Base-by-base conservation (phyloP, 768 basidiomycete genomes). In the Lanmaoa pseudosensibilis region DNA sequence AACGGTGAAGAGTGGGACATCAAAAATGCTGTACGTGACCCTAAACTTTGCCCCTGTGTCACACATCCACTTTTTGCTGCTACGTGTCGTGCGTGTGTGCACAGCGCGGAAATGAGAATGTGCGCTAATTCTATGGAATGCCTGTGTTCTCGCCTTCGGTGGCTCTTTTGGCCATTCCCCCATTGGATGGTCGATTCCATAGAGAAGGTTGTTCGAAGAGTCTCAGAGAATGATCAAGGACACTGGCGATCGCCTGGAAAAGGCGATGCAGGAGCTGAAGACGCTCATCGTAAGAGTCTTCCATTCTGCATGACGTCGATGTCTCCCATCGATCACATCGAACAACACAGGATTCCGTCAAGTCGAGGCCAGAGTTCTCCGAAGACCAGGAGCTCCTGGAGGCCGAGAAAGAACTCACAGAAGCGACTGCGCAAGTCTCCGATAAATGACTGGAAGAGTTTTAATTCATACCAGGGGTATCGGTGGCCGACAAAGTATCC, bases 191-290 rank as follows among this genome's bases (percentile, higher is more conserved):
- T 44, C 11, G 50, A 13, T 59, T 46, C 50, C 44, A 54, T 56
- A 92, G 90, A 77, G 70, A 52, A 82, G 79, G 65, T 76, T 92
- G 75, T 73, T 86, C 47, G 85, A 89, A 54, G 92, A 95, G 76
- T 86, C 87, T 41, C 75, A 83, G 58, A 91, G 84, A 78, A 92
- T 95, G 92, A 81, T 93, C 56, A 73, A 73, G 49, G 90, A 93
- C 67, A 80, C 86, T 21, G 74, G 76, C 53, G 78, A 70, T 52
- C 80, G 88, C 46, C 74, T 92, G n/a, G 82, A 77, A 46, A 81
- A 78, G 65, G 85, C 83, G 33, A 77, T 77, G 32, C 83, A 75
- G 54, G 88, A 89, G 53, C 77, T 94, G 56, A 75, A 78, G 60
- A 80, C 82, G 55, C 72, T 92, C 45, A 69, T 92, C 51, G 92